A percentile compares a stretch with the other conserved stretches of the same genome.
phyloP scores from a whole-genome alignment of 108 stramenopile genomes.

The Schizochytrium sp. region DNA sequence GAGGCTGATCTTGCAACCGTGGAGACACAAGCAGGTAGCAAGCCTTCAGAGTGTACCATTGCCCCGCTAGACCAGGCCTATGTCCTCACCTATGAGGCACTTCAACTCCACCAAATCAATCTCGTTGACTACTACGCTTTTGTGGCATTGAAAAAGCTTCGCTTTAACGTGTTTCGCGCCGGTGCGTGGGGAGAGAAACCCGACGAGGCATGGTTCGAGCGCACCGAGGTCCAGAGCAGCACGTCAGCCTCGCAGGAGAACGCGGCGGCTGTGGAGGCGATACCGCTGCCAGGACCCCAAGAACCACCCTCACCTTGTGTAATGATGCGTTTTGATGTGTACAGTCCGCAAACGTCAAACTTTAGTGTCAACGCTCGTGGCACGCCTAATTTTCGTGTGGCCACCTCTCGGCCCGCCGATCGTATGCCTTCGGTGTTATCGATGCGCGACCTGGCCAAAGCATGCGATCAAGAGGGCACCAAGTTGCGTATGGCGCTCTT shows the following conservation, averaged over 20 bases:
- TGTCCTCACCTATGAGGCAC: neutral
- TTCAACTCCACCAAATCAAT: neutral
- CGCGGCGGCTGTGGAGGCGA: neutral
- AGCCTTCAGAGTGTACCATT: neutral
- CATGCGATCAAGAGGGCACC: neutral
- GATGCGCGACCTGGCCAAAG: neutral
- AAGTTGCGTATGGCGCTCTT: neutral
- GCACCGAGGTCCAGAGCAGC: neutral
- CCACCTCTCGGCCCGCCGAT: neutral
- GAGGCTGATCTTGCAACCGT: neutral
- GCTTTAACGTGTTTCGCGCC: neutral
- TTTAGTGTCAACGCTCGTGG: neutral
- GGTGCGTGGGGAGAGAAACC: neutral
- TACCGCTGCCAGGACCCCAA: no score
- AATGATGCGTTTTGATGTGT: neutral
- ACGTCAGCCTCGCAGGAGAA: neutral
- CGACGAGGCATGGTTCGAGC: neutral
- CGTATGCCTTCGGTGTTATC: neutral
- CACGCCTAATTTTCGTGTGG: neutral
- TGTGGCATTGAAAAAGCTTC: neutral
- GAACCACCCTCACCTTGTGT: neutral
- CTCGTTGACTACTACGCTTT: neutral
- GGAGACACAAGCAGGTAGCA: neutral
- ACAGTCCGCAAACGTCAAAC: neutral
- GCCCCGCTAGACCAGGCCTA: neutral